Base-by-base conservation (phyloP, 2,329 filamentous ascomycete species). In the Fusarium tricinctum region DNA sequence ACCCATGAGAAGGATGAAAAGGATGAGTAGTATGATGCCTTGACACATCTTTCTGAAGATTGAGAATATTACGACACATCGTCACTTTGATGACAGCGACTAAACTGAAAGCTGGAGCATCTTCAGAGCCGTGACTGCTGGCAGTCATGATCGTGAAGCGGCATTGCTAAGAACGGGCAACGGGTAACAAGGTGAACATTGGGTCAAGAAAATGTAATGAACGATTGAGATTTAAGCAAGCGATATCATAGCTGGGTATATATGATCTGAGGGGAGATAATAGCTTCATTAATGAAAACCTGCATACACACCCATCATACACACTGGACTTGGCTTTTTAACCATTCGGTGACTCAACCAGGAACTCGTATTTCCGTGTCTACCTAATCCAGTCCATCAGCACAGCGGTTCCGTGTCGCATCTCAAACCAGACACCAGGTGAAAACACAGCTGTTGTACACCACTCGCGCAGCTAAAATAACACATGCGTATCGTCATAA, bases 321-420 rank as follows among this genome's bases (percentile, higher is more conserved):
- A 35, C 50, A 58, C 49, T 46, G 20, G 51, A 30, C 28, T 50
- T 22, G 26, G 33, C 45, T 44, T 42, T 45, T 54, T 20, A 59
- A 48, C 30, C 15, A 49, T 40, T 58, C 43, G 28, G 67, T 53
- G 66, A 55, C 56, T 69, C 33, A 69, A 67, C 50, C 59, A 73
- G 65, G 44, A 72, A 68, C 69, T 72, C 68, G 51, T 59, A 71
- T 74, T 73, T 68, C 59, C 72, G 50, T 59, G 72, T 72, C 72
- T 74, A 74, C 73, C 71, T 72, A 73, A 71, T 64, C 69, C 68
- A 63, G 63, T 68, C 72, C 72, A 73, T 73, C 72, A 73, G 72
- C 71, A 68, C 59, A 72, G 63, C 71, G 47, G 58, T 68, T 61
- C 61, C 67, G 59, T 63, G 58, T 69, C 60, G 71, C 66, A 59